A percentile compares a stretch with the other conserved stretches of the same genome.
These are phyloP conservation scores for Fusarium pseudonygamai DNA, from an alignment of 2,329 filamentous ascomycete genomes.

Conservation along the genomic window DNA sequence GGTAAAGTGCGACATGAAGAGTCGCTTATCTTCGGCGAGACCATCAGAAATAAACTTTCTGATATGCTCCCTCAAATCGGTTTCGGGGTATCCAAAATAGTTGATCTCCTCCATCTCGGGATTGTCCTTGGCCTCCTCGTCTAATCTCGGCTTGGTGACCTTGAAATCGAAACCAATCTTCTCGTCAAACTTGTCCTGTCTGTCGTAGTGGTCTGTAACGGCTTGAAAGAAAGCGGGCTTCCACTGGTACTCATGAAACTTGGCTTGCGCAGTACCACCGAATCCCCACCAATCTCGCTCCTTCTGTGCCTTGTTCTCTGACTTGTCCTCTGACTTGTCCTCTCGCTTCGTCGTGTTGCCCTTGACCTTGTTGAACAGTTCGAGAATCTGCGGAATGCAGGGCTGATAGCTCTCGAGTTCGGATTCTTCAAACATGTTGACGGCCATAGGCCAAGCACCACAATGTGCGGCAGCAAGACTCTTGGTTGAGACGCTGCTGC, in stretches of 20 bases:
- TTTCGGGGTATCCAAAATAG: conserved; percentile 49
- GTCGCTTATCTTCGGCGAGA: conserved; percentile 44
- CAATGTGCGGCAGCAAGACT: conserved; percentile 54
- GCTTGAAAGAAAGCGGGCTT: conserved; percentile 48
- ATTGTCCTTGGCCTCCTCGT: conserved; percentile 33
- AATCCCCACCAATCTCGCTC: conserved; percentile 12
- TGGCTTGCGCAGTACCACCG: conserved; percentile 4
- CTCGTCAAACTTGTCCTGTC: conserved; percentile 45
- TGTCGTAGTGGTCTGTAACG: conserved; percentile 47
- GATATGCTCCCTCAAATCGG: conserved; percentile 44
- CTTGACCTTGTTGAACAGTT: conserved; percentile 44
- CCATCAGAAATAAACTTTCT: conserved; percentile 44
- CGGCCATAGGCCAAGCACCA: conserved; percentile 52
- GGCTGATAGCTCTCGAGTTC: conserved; percentile 55
- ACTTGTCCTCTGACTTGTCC: background rate
- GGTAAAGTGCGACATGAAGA: conserved; percentile 49
- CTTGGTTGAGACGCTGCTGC: conserved; percentile 55
- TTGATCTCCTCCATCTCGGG: conserved; percentile 37
- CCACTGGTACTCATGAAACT: conserved; percentile 45
- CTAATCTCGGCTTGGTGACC: conserved; percentile 43
- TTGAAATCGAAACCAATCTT: conserved; percentile 47
- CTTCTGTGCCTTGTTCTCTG: background rate
- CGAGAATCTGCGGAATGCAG: conserved; percentile 53
- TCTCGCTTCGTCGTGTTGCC: conserved; percentile 10
- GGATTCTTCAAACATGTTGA: conserved; percentile 55